phyloP scores from a whole-genome alignment of 1,139 yeast species.

The Zygoascus meyerae region DNA sequence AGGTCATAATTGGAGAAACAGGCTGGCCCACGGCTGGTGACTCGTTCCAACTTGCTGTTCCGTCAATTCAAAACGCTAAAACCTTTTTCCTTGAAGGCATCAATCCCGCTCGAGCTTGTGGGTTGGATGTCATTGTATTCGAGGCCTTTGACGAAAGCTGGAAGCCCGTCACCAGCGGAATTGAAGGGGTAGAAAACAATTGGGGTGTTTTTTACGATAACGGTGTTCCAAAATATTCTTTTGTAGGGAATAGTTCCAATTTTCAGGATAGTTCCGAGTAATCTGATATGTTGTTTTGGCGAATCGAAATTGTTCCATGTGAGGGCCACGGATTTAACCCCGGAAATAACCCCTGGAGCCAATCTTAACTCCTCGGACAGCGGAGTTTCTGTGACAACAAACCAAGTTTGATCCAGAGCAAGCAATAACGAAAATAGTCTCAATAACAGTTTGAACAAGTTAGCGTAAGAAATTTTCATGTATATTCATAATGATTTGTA shows the following conservation, averaged over 20 bases:
- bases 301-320: too few species aligned
- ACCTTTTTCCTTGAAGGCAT: slow-evolving; percentile 80
- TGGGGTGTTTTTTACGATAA: slow-evolving; percentile 82
- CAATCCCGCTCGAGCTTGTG: slow-evolving; percentile 94
- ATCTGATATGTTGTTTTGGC: neutral
- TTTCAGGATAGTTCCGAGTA: too few species aligned
- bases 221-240: slow-evolving; percentile 34
- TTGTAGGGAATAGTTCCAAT: slow-evolving; percentile 8
- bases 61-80: slow-evolving; percentile 68
- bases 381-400: too few species aligned
- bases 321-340: too few species aligned
- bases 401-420: too few species aligned
- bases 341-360: too few species aligned
- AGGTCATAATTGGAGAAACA: slow-evolving; percentile 96
- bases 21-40: slow-evolving; percentile 97
- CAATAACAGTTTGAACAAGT: too few species aligned
- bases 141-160: slow-evolving; percentile 95
- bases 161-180: slow-evolving; percentile 85
- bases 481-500: too few species aligned
- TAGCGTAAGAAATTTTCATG: too few species aligned
- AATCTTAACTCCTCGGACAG: too few species aligned
- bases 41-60: slow-evolving; percentile 45
- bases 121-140: slow-evolving; percentile 82
- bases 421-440: too few species aligned
- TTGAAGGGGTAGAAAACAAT: slow-evolving; percentile 78